phyloP scores from a whole-genome alignment of 192 early-diverging fungal genomes.

The Phycomyces nitens region DNA sequence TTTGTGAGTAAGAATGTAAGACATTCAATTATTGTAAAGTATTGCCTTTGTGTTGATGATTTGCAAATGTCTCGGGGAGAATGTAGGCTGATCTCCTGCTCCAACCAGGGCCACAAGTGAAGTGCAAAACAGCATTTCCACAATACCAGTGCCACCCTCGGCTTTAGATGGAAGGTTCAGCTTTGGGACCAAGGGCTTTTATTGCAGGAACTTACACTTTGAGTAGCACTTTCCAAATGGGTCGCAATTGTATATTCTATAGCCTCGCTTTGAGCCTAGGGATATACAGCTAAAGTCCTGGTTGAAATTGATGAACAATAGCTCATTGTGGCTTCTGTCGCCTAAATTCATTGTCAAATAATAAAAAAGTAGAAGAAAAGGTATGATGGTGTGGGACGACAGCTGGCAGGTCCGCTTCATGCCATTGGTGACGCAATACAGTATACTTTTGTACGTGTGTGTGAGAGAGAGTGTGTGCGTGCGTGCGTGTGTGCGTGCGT shows the following conservation, averaged over 20 bases:
- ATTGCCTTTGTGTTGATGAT: slow-evolving; percentile 94
- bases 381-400: no score
- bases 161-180: slow-evolving; percentile 33
- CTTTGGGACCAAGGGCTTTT: neutral
- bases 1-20: no score
- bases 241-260: slow-evolving; percentile 95
- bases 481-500: no score
- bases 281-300: slow-evolving; percentile 87
- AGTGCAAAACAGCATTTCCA: slow-evolving; percentile 96
- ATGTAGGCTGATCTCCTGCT: slow-evolving; percentile 80
- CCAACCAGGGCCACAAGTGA: slow-evolving; percentile 93
- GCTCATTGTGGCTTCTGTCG: slow-evolving; percentile 43
- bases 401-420: no score
- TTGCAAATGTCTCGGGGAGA: slow-evolving; percentile 83
- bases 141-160: slow-evolving; percentile 86
- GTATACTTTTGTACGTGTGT: no score
- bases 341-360: neutral
- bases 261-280: slow-evolving; percentile 76
- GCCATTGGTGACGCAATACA: no score
- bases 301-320: slow-evolving; percentile 80
- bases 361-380: no score
- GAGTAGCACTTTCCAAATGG: slow-evolving; percentile 93
- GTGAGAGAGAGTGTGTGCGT: no score
- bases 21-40: no score
- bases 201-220: slow-evolving; percentile 51